Evolutionary conservation across 1,284 basidiomycete species (phyloP).

Genomic region (Pseudozyma tsukubaensis): DNA sequence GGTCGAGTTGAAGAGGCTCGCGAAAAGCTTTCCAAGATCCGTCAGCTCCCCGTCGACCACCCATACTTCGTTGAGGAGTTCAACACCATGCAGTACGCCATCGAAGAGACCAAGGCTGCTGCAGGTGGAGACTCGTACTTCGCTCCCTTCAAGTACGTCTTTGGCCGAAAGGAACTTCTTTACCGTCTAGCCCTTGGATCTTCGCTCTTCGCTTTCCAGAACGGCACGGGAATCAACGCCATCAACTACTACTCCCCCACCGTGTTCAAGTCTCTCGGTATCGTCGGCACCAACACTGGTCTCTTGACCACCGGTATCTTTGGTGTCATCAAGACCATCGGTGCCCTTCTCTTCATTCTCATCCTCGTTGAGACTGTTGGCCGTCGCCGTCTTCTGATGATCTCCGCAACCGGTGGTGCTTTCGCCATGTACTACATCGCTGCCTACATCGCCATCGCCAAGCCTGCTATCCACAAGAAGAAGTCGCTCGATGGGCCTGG

Average conservation of each 20-base stretch:
- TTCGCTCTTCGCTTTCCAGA: slow-evolving; percentile 29
- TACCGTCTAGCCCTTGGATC: slow-evolving; percentile 18
- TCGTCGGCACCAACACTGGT: slow-evolving; percentile 71
- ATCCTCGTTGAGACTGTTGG: slow-evolving; percentile 76
- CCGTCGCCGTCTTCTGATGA: slow-evolving; percentile 71
- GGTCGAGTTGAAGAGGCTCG: slow-evolving; percentile 67
- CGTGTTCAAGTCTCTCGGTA: slow-evolving; percentile 73
- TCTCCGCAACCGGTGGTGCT: slow-evolving; percentile 64
- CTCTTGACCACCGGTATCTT: slow-evolving; percentile 81
- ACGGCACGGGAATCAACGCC: slow-evolving; percentile 61
- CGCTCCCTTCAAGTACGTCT: slow-evolving; percentile 51
- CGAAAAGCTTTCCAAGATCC: slow-evolving; percentile 52
- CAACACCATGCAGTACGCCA: slow-evolving; percentile 18
- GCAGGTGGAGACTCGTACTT: slow-evolving; percentile 37
- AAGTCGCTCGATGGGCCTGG: slow-evolving; percentile 24
- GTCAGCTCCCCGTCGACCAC: slow-evolving; percentile 57
- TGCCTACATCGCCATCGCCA: slow-evolving; percentile 53
- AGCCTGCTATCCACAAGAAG: slow-evolving; percentile 25
- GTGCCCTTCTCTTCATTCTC: slow-evolving; percentile 76
- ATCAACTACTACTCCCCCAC: slow-evolving; percentile 70
- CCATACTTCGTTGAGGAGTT: slow-evolving; percentile 56
- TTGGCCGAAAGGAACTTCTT: slow-evolving; percentile 24
- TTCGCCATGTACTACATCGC: slow-evolving; percentile 53
- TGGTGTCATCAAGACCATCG: slow-evolving; percentile 80
- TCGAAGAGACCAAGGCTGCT: slow-evolving; percentile 10